Evolutionary conservation across 2,329 filamentous ascomycete species (phyloP).

Genomic region (Hypoxylon sp.): DNA sequence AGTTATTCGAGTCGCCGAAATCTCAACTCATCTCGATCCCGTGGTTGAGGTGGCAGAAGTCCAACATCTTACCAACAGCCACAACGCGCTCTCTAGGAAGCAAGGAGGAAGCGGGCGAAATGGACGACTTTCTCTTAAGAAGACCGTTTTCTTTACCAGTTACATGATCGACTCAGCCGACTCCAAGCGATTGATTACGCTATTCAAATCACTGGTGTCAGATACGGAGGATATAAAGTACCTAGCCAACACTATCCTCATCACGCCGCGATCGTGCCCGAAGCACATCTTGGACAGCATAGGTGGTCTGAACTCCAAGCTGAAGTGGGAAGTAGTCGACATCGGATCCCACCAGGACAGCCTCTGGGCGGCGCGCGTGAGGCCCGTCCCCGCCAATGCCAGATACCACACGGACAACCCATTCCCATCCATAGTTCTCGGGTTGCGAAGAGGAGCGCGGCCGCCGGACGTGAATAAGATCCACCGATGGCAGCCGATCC

Average conservation of each 20-base stretch:
- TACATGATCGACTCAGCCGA: conserved; percentile 82
- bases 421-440: conserved; percentile 82
- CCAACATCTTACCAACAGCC: conserved; percentile 86
- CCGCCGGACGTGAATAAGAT: conserved; percentile 85
- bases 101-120: conserved; percentile 49
- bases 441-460: conserved; percentile 76
- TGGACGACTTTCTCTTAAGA: conserved; percentile 75
- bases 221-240: conserved; percentile 75
- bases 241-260: conserved; percentile 90
- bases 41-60: conserved; percentile 55
- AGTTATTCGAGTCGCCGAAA: conserved; percentile 86
- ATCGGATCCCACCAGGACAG: conserved; percentile 78
- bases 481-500: conserved; percentile 80
- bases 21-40: conserved; percentile 61
- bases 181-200: conserved; percentile 73
- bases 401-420: conserved; percentile 81
- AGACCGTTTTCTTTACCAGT: conserved; percentile 89
- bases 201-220: conserved; percentile 73
- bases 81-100: conserved; percentile 70
- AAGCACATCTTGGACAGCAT: conserved; percentile 79
- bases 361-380: conserved; percentile 86
- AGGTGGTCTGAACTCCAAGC: conserved; percentile 84
- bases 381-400: conserved; percentile 73
- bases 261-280: conserved; percentile 79
- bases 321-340: conserved; percentile 84